Conservation (phyloP, 2,329 filamentous ascomycete genomes). For the Lachnellula willkommii region DNA sequence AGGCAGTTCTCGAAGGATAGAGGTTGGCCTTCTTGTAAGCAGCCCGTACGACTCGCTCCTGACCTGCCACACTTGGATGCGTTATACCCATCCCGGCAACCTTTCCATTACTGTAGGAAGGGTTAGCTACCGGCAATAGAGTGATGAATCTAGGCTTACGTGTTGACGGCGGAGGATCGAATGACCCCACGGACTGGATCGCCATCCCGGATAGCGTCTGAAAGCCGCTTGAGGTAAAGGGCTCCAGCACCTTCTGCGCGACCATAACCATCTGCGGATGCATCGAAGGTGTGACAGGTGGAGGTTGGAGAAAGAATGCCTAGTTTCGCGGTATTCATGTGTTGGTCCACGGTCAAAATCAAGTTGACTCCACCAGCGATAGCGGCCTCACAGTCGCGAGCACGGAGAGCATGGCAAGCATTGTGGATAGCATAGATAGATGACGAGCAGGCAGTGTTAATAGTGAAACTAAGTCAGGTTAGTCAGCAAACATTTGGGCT, state of each 20-base stretch:
- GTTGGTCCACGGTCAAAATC: conserved; percentile 12
- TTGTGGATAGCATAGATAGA: conserved; percentile 51
- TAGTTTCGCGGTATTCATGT: conserved; percentile 12
- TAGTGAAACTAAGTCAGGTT: too few species aligned
- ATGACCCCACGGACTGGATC: conserved; percentile 54
- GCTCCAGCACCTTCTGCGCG: conserved; percentile 57
- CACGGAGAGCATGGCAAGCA: conserved; percentile 44
- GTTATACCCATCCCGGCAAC: conserved; percentile 42
- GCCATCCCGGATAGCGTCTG: conserved; percentile 51
- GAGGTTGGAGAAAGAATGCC: conserved; percentile 36
- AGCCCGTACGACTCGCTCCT: conserved; percentile 22
- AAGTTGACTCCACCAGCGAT: conserved; percentile 20
- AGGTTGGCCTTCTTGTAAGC: conserved; percentile 2
- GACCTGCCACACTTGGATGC: conserved; percentile 43
- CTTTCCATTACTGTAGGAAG: background rate
- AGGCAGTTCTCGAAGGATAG: conserved; percentile 17
- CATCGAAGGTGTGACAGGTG: conserved; percentile 53
- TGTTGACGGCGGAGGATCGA: conserved; percentile 45
- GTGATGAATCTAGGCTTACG: background rate
- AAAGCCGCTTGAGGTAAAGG: conserved; percentile 53
- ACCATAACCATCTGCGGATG: conserved; percentile 57
- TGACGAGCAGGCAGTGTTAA: conserved; percentile 49
- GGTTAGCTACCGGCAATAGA: too few species aligned
- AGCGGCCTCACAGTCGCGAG: conserved; percentile 35
- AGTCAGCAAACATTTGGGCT: too few species aligned